Evolutionary conservation across 1,139 yeast genomes (phyloP).

Genomic region (Waltiozyma sp.): DNA sequence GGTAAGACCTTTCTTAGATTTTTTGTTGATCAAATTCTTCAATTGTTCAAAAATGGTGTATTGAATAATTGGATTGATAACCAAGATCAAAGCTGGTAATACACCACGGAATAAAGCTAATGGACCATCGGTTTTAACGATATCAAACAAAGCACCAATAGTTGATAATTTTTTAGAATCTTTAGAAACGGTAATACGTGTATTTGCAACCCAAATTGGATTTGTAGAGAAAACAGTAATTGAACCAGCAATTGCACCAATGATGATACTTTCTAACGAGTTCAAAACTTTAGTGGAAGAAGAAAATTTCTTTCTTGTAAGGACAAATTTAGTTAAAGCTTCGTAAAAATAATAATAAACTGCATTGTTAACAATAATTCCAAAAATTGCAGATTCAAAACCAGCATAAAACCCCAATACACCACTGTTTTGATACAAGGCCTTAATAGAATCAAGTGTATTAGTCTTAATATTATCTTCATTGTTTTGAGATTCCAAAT

Average conservation of each 20-base stretch:
- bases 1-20: conserved; percentile 29
- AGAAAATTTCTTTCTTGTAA: conserved; percentile 22
- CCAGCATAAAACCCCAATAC: conserved; percentile 69
- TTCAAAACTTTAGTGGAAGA: conserved; percentile 24
- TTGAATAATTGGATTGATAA: conserved; percentile 81
- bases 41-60: conserved; percentile 86
- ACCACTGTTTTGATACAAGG: conserved; percentile 54
- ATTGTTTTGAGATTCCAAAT: conserved; percentile 16
- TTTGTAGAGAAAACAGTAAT: conserved; percentile 80
- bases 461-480: conserved; percentile 3
- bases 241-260: conserved; percentile 84
- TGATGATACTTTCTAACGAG: conserved; percentile 61
- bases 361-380: conserved; percentile 77
- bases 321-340: conserved; percentile 45
- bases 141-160: conserved; percentile 44
- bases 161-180: conserved; percentile 30
- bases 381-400: conserved; percentile 76
- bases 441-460: conserved; percentile 22
- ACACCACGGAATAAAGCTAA: conserved; percentile 72
- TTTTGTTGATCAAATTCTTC: conserved; percentile 50
- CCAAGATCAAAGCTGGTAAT: conserved; percentile 72
- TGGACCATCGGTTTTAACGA: conserved; percentile 62
- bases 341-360: conserved; percentile 89
- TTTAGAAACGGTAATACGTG: conserved; percentile 57
- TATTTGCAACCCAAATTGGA: conserved; percentile 93